Conservation (phyloP, 805 yeast species). For the Candida rishiriensis region DNA sequence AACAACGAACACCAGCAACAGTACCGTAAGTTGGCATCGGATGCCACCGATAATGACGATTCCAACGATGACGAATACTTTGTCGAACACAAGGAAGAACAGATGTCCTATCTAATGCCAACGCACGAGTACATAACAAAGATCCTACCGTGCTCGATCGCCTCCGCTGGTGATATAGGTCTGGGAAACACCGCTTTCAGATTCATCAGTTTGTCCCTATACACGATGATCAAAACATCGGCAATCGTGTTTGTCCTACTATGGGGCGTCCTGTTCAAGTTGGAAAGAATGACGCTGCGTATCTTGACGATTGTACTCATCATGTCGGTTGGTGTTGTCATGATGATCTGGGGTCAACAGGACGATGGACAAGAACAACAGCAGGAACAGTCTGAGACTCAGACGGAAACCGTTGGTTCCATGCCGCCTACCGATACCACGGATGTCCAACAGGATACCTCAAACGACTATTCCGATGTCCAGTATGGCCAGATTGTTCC, state of each 20-base stretch:
- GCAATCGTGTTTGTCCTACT: conserved; percentile 82
- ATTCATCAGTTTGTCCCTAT: conserved; percentile 74
- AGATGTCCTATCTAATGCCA: conserved; percentile 23
- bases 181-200: conserved; percentile 80
- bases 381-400: neutral
- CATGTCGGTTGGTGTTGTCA: conserved; percentile 79
- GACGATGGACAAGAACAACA: conserved; percentile 6
- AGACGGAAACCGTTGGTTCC: neutral
- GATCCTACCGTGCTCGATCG: conserved; percentile 79
- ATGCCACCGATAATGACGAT: neutral
- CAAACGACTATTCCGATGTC: neutral
- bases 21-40: neutral
- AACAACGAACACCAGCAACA: conserved; percentile 8
- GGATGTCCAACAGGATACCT: neutral
- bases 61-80: conserved; percentile 4
- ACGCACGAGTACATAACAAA: conserved; percentile 42
- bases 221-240: conserved; percentile 91
- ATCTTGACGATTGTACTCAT: conserved; percentile 64
- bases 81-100: conserved; percentile 6
- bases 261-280: conserved; percentile 77
- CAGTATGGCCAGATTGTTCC: conserved; percentile 20
- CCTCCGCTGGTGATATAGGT: conserved; percentile 92
- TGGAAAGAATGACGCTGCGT: conserved; percentile 70
- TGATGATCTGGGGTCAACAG: conserved; percentile 71
- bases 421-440: too few relatives aligned